Base-by-base conservation (phyloP, 345 rosid genomes). In the Erysimum cheiranthoides region DNA sequence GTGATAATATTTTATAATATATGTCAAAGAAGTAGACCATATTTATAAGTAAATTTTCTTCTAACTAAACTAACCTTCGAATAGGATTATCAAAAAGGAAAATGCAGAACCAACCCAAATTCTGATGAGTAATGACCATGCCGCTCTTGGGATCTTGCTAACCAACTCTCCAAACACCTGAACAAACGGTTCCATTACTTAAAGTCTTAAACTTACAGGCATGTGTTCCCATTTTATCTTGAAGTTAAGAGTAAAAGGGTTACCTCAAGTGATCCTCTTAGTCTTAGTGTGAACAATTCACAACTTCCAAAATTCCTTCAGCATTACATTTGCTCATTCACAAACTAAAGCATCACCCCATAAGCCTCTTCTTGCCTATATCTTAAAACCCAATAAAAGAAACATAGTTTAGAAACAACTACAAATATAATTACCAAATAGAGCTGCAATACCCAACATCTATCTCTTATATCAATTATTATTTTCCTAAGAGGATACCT, bases 341-440 rank as follows among this genome's bases (percentile, higher is more conserved):
- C 66, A 65, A 34, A 66, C 52, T 45, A 57, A 58, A 46, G 52
- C 56, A 30, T 49, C 66, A 58, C 16, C 40, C 70, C 57, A 10
- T 51, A 69, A 76, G 65, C 70, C 68, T 75, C 75, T 69, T 68
- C 74, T 61, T 76, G 13, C 74, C 65, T 52, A 46, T 64, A 76
- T 54, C 47, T 53, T 46, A 4, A 25, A 74, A 32, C 27, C 70
- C 50, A 53, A 62, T 27, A 43, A 56, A 70, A 62, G 59, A 53
- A 60, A 61, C 50, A 51, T 3, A 43, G 40, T 70, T 76, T 8
- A 61, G 9, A 32, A 76, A 70, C 18, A 73, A 51, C 34, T 1
- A 72, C 18, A 39, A 12, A 34, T 27, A 38, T 61, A 74, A 59
- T 39, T n/a, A 57, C 66, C 11, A 66, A 1, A 11, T 0, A 45